These are phyloP conservation scores for Teunomyces aglyptinius DNA, from an alignment of 805 yeast genomes.

Conservation along the genomic window DNA sequence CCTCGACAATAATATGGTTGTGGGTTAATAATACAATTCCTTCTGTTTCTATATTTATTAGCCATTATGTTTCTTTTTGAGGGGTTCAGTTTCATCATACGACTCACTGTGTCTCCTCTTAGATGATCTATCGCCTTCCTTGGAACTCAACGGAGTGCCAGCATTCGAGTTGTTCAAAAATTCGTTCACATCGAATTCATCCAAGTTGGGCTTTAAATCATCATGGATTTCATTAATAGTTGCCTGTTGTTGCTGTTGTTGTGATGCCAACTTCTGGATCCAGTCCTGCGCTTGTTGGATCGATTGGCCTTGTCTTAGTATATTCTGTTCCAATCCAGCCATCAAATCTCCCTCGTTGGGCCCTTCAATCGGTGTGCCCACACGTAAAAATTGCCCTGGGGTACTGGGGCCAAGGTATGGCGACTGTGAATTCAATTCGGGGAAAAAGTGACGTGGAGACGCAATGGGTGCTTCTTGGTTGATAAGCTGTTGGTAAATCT, in stretches of 20 bases:
- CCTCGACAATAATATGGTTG: too few relatives aligned
- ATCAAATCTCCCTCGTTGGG: slow-evolving; percentile 17
- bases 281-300: slow-evolving; percentile 58
- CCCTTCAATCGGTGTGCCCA: slow-evolving; percentile 8
- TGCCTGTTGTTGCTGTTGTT: slow-evolving; percentile 14
- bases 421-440: slow-evolving; percentile 24
- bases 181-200: slow-evolving; percentile 45
- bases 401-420: slow-evolving; percentile 7
- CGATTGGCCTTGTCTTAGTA: slow-evolving; percentile 49
- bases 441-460: slow-evolving; percentile 34
- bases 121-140: not conserved
- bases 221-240: slow-evolving; percentile 11
- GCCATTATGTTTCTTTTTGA: not conserved
- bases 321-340: slow-evolving; percentile 45
- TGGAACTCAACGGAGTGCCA: slow-evolving; percentile 1
- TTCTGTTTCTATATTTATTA: not conserved
- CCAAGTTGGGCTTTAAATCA: slow-evolving; percentile 11
- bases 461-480: slow-evolving; percentile 24
- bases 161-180: slow-evolving; percentile 45
- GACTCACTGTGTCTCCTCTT: not conserved
- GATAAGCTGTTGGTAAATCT: slow-evolving; percentile 31
- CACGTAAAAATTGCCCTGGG: slow-evolving; percentile 8
- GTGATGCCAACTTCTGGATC: slow-evolving; percentile 38
- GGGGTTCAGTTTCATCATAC: not conserved
- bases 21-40: not conserved